phyloP scores from a whole-genome alignment of 139 green algal genomes.

The Coelastrella sp. region DNA sequence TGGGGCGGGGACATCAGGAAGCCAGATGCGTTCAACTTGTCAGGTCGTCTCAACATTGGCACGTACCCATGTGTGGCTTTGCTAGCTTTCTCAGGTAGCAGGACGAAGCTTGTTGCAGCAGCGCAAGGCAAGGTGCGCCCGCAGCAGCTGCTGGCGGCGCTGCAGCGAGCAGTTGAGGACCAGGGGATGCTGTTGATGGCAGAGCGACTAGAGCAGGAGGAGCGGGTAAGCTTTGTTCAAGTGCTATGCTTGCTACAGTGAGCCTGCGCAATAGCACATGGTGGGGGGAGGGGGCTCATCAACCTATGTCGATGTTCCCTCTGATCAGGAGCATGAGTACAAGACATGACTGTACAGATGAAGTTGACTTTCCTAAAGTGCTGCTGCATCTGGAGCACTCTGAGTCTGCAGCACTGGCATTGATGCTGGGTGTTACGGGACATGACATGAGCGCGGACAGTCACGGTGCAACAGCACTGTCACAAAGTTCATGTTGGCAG shows the following conservation, averaged over 20 bases:
- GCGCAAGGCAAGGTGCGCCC: slow-evolving; percentile 52
- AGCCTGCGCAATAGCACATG: not conserved
- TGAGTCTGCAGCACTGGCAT: too few species aligned
- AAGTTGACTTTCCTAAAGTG: too few species aligned
- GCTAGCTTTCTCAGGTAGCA: slow-evolving; percentile 70
- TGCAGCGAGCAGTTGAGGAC: slow-evolving; percentile 61
- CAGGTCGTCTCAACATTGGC: slow-evolving; percentile 58
- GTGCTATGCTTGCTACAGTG: not conserved
- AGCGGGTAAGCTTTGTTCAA: slow-evolving; percentile 61
- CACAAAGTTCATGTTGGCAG: not conserved
- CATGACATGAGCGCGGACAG: not conserved
- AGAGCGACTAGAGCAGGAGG: slow-evolving; percentile 70
- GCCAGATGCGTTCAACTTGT: slow-evolving; percentile 71
- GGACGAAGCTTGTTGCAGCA: slow-evolving; percentile 66
- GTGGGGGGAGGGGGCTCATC: not conserved
- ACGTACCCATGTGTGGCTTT: slow-evolving; percentile 79
- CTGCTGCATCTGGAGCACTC: too few species aligned
- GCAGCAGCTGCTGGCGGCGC: slow-evolving; percentile 54
- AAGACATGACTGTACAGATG: too few species aligned
- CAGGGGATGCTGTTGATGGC: slow-evolving; percentile 71
- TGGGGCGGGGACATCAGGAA: slow-evolving; percentile 81
- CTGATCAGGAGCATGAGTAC: too few species aligned
- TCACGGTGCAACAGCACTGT: not conserved
- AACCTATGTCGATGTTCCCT: not conserved
- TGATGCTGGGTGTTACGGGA: too few species aligned